phyloP scores from a whole-genome alignment of 202 grass and related monocot species.

The Setaria italica region DNA sequence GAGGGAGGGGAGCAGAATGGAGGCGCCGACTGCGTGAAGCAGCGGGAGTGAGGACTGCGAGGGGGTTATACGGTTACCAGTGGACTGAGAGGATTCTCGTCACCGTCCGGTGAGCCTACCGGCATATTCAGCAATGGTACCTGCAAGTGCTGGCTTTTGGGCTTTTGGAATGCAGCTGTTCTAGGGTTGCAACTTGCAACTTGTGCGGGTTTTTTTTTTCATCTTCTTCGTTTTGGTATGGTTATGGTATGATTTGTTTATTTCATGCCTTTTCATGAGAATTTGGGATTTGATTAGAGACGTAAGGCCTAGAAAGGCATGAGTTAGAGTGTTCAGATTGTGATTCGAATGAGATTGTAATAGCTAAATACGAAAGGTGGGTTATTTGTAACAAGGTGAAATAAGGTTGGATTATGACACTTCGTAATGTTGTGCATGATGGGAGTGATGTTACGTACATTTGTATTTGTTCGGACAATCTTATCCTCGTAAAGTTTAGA shows the following conservation, averaged over 20 bases:
- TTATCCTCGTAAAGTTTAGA: not conserved
- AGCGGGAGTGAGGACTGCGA: slow-evolving; percentile 27
- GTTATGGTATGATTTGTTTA: not conserved
- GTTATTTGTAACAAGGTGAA: not conserved
- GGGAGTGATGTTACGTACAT: too few species aligned
- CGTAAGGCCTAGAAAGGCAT: not conserved
- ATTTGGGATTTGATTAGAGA: not conserved
- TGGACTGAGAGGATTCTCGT: not conserved
- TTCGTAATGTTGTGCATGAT: not conserved
- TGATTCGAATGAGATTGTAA: not conserved
- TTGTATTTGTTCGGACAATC: fast-evolving
- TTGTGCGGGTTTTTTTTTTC: too few species aligned
- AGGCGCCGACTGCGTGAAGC: slow-evolving; percentile 49
- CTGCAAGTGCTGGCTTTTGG: not conserved
- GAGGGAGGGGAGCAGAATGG: slow-evolving; percentile 8
- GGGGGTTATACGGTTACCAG: slow-evolving; percentile 37
- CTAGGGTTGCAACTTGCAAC: not conserved
- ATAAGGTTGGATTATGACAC: not conserved
- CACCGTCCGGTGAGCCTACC: slow-evolving; percentile 24
- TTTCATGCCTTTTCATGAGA: too few species aligned
- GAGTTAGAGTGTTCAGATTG: not conserved
- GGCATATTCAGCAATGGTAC: not conserved
- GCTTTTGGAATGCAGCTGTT: not conserved
- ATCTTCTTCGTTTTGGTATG: not conserved
- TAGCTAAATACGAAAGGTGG: not conserved